A percentile compares a stretch with the other conserved stretches of the same genome.
phyloP scores from a whole-genome alignment of 345 rosid genomes.

The Rubroshorea leprosula region DNA sequence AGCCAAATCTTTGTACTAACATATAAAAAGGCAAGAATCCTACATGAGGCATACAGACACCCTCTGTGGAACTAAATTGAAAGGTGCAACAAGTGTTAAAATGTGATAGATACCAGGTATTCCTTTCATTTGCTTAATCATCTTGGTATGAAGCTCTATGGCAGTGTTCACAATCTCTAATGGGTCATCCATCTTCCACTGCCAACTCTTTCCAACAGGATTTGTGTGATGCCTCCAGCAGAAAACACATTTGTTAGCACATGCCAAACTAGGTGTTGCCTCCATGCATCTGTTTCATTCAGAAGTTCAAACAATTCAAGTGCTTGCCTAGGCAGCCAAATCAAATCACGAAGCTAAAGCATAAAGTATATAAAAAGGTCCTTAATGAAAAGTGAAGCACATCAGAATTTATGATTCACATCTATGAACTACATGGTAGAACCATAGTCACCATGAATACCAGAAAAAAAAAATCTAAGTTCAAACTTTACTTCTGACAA shows the following conservation, averaged over 20 bases:
- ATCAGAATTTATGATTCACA: background rate
- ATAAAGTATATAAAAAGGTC: conserved; percentile 7
- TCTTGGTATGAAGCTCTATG: conserved; percentile 74
- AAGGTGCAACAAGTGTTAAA: too few relatives aligned
- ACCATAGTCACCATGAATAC: background rate
- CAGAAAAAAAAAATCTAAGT: background rate
- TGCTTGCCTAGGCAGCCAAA: background rate
- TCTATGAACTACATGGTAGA: background rate
- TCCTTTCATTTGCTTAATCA: conserved; percentile 98
- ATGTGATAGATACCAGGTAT: conserved; percentile 66
- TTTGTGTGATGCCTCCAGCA: conserved; percentile 99
- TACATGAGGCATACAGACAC: background rate
- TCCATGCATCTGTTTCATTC: conserved; percentile 77
- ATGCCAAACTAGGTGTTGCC: conserved; percentile 96
- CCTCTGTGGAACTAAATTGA: background rate
- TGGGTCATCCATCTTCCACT: conserved; percentile 99
- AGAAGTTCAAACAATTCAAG: conserved; percentile 7
- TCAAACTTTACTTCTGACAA: background rate
- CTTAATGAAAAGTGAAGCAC: background rate
- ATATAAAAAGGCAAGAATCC: background rate
- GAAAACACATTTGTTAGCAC: conserved; percentile 98
- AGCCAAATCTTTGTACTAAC: background rate
- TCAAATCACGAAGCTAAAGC: background rate
- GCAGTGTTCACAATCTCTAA: conserved; percentile 76
- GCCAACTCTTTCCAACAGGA: conserved; percentile 99